Evolutionary conservation across 257 asterid genomes (phyloP).

Genomic region (Hygrophila difformis): DNA sequence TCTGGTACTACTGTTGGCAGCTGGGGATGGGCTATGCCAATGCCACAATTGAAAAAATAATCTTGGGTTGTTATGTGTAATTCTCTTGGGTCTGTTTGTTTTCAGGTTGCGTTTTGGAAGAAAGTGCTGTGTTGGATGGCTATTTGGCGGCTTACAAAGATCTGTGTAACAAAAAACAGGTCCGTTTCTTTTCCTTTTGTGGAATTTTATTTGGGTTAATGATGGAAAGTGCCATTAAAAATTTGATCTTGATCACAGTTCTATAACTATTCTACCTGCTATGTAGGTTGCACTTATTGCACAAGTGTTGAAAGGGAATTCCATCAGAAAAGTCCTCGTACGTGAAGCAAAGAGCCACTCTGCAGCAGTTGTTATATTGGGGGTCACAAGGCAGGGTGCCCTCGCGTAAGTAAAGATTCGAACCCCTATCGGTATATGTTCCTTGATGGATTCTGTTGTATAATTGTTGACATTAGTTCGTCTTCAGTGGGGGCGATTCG

Average conservation of each 20-base stretch:
- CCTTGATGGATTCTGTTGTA: neutral
- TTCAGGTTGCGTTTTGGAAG: constrained; percentile 50
- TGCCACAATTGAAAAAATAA: neutral
- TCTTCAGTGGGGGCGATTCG: constrained; percentile 61
- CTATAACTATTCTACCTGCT: too few relatives aligned
- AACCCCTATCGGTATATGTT: neutral
- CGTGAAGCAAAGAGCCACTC: constrained; percentile 55
- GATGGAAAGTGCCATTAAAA: too few relatives aligned
- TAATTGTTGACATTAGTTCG: constrained; percentile 16
- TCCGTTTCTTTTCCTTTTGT: constrained; percentile 1
- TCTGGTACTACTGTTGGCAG: constrained; percentile 58
- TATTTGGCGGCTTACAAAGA: constrained; percentile 68
- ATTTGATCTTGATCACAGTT: too few relatives aligned
- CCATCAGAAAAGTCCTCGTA: constrained; percentile 58
- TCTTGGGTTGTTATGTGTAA: neutral
- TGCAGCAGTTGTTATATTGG: constrained; percentile 67
- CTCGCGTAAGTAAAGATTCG: constrained; percentile 44
- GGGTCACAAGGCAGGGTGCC: constrained; percentile 47
- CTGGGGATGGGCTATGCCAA: neutral
- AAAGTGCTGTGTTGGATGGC: constrained; percentile 43
- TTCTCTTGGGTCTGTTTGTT: constrained; percentile 4
- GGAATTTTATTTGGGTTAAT: too few relatives aligned
- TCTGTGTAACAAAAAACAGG: constrained; percentile 68
- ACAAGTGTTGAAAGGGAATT: constrained; percentile 55
- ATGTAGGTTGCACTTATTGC: constrained; percentile 59